Evolutionary conservation across 768 basidiomycete species (phyloP).

Genomic region (Russula foetens): DNA sequence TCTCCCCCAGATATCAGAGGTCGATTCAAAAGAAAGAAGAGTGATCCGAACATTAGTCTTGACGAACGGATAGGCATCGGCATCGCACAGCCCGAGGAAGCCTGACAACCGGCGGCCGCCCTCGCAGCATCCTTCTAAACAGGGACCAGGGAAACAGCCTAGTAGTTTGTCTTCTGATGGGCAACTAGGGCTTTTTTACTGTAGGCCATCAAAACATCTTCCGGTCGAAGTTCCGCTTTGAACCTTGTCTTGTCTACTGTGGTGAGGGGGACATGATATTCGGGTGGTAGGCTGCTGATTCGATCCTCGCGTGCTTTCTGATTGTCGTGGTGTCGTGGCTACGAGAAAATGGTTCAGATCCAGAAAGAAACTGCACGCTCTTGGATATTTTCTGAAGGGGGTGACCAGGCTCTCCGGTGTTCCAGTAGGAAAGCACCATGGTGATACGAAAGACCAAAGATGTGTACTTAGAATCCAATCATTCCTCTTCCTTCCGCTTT

Average conservation of each 20-base stretch:
- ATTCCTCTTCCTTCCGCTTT: no score
- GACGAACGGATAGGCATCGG: conserved; percentile 57
- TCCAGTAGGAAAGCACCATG: conserved; percentile 4
- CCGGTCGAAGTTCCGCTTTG: conserved; percentile 31
- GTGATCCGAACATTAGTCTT: conserved; percentile 61
- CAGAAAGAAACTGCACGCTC: no score
- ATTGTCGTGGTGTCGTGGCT: conserved; percentile 31
- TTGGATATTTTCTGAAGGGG: not conserved
- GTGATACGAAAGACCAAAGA: no score
- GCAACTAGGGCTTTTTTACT: conserved; percentile 47
- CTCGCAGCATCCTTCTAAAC: conserved; percentile 38
- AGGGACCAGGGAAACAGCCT: conserved; percentile 42
- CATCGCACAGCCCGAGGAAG: conserved; percentile 48
- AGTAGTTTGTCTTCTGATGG: conserved; percentile 54
- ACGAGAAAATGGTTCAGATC: not conserved
- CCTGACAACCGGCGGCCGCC: no score
- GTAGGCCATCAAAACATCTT: conserved; percentile 42
- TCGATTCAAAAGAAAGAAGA: conserved; percentile 49
- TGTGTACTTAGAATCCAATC: no score
- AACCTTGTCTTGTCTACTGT: conserved; percentile 27
- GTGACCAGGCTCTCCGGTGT: conserved; percentile 12
- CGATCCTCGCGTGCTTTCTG: conserved; percentile 29
- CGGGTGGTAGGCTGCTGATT: conserved; percentile 26
- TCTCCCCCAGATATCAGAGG: conserved; percentile 49
- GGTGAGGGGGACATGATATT: conserved; percentile 31